These are phyloP conservation scores for Pseudogymnoascus sp. DNA, from an alignment of 2,329 filamentous ascomycete genomes.

Conservation along the genomic window DNA sequence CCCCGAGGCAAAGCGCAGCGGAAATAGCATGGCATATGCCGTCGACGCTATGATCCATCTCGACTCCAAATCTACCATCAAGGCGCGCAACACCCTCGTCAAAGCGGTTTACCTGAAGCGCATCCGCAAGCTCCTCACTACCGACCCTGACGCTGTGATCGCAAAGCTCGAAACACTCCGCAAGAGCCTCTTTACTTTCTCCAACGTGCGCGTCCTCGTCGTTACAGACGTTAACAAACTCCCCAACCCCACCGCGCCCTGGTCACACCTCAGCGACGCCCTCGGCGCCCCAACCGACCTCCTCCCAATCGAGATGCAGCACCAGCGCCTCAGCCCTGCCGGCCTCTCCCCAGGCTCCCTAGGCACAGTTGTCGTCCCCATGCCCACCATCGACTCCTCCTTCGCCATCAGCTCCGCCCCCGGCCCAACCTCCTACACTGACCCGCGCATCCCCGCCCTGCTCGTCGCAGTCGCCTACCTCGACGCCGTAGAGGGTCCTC, in stretches of 20 bases:
- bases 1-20: slow-evolving; percentile 84
- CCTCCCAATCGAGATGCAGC: slow-evolving; percentile 62
- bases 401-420: slow-evolving; percentile 70
- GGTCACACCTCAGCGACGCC: slow-evolving; percentile 45
- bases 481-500: slow-evolving; percentile 84
- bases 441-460: slow-evolving; percentile 73
- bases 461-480: slow-evolving; percentile 87
- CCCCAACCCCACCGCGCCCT: slow-evolving; percentile 66
- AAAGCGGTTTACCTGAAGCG: slow-evolving; percentile 82
- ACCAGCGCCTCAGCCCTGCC: slow-evolving; percentile 65
- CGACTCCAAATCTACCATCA: slow-evolving; percentile 65
- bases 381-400: slow-evolving; percentile 88
- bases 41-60: slow-evolving; percentile 74
- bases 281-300: slow-evolving; percentile 42
- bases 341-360: slow-evolving; percentile 69
- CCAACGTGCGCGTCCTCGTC: slow-evolving; percentile 80
- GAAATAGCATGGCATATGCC: slow-evolving; percentile 58
- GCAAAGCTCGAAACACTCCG: slow-evolving; percentile 71
- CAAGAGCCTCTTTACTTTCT: slow-evolving; percentile 67
- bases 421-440: slow-evolving; percentile 67
- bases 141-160: slow-evolving; percentile 69
- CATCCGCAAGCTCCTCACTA: slow-evolving; percentile 71
- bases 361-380: slow-evolving; percentile 73
- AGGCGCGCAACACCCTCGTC: slow-evolving; percentile 74
- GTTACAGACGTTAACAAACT: slow-evolving; percentile 74